Percentiles rank a stretch among this genome's conserved stretches.
Evolutionary conservation across 352 stramenopile genomes (phyloP).

Genomic region (Phytopythium helicoides): DNA sequence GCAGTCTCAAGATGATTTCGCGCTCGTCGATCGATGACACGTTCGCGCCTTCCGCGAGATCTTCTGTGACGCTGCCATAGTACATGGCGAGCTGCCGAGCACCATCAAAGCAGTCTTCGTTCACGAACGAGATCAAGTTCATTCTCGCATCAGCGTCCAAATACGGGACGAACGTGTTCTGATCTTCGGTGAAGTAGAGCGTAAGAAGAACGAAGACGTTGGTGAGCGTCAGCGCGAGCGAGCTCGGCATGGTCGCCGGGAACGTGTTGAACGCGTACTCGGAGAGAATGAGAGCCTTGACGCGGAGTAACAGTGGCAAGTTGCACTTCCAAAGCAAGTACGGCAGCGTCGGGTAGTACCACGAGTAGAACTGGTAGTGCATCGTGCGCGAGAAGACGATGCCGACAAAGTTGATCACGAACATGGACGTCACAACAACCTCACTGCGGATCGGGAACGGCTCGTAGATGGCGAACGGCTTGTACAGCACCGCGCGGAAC

Average conservation of each 20-base stretch:
- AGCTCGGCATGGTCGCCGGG: conserved; percentile 91
- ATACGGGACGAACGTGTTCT: conserved; percentile 66
- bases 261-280: conserved; percentile 96
- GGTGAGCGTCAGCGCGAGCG: conserved; percentile 89
- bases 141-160: conserved; percentile 71
- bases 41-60: conserved; percentile 55
- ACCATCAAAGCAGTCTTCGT: conserved; percentile 76
- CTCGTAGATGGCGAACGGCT: conserved; percentile 72
- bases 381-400: conserved; percentile 96
- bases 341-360: conserved; percentile 96
- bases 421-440: conserved; percentile 85
- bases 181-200: conserved; percentile 67
- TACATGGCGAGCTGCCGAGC: conserved; percentile 73
- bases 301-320: conserved; percentile 76
- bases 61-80: conserved; percentile 80
- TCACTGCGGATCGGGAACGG: conserved; percentile 80
- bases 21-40: conserved; percentile 79
- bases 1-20: conserved; percentile 70
- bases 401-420: conserved; percentile 95
- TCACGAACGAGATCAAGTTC: conserved; percentile 70
- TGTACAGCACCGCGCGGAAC: conserved; percentile 62
- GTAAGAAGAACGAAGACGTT: conserved; percentile 87
- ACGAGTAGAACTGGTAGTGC: conserved; percentile 98
- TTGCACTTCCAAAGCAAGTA: conserved; percentile 93
- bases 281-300: conserved; percentile 78